Evolutionary conservation across 1,139 yeast genomes (phyloP).

Genomic region (Lizanozyma gosingica): DNA sequence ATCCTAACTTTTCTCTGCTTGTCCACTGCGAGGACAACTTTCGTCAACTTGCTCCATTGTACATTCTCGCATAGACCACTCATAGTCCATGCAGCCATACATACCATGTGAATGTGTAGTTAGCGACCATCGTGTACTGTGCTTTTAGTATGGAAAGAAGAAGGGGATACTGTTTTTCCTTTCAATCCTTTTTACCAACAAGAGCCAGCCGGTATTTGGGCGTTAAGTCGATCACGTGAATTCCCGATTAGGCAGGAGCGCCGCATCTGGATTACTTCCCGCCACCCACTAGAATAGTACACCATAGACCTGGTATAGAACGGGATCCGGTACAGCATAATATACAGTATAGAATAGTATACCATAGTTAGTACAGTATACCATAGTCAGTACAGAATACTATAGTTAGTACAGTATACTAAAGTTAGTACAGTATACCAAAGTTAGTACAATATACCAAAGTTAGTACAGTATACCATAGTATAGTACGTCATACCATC

Average conservation of each 20-base stretch:
- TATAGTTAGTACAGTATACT: too few species aligned
- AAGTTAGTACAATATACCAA: too few species aligned
- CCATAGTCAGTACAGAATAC: too few species aligned
- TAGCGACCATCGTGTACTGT: background rate
- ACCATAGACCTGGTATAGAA: too few species aligned
- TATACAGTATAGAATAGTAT: too few species aligned
- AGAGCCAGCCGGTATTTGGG: background rate
- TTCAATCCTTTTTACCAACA: background rate
- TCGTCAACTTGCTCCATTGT: slow-evolving; percentile 63
- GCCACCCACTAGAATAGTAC: too few species aligned
- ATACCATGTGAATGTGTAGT: slow-evolving; percentile 7
- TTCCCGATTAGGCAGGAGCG: background rate
- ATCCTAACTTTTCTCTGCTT: too few species aligned
- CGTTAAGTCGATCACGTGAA: background rate
- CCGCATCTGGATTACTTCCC: background rate
- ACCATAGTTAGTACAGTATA: too few species aligned
- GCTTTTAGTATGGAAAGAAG: background rate
- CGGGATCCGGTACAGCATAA: too few species aligned
- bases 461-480: too few species aligned
- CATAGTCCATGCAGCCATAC: slow-evolving; percentile 2
- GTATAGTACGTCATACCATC: too few species aligned
- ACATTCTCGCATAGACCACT: slow-evolving; percentile 1
- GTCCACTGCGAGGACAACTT: slow-evolving; percentile 53
- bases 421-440: too few species aligned
- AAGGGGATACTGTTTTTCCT: background rate